These are phyloP conservation scores for Aspergillus pseudotamarii DNA, from an alignment of 2,329 filamentous ascomycete species.

Conservation along the genomic window DNA sequence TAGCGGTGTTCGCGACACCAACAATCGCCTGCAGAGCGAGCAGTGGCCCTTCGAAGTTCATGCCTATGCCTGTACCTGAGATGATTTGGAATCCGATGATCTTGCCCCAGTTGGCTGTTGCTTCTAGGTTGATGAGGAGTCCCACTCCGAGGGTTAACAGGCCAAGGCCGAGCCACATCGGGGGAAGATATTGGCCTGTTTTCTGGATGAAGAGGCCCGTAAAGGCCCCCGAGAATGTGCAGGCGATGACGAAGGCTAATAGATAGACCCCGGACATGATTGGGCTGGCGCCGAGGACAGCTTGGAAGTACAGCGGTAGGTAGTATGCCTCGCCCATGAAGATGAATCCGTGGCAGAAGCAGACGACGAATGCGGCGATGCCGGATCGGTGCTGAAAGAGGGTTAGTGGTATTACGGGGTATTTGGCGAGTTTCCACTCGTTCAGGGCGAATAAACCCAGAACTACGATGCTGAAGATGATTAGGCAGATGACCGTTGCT, in stretches of 20 bases:
- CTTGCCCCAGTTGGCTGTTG: constrained; percentile 28
- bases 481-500: constrained; percentile 72
- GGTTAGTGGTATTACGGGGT: constrained; percentile 75
- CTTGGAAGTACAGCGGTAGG: constrained; percentile 83
- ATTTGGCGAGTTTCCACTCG: constrained; percentile 73
- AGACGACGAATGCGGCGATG: constrained; percentile 64
- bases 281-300: constrained; percentile 68
- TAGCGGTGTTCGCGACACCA: constrained; percentile 47
- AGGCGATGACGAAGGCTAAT: constrained; percentile 67
- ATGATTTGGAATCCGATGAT: constrained; percentile 51
- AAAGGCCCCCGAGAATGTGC: constrained; percentile 64
- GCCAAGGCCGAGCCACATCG: constrained; percentile 62
- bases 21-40: constrained; percentile 56
- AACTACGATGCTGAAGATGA: constrained; percentile 70
- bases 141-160: constrained; percentile 68
- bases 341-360: constrained; percentile 73
- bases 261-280: constrained; percentile 75
- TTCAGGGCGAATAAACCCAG: constrained; percentile 69
- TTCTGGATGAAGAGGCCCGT: constrained; percentile 73
- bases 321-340: constrained; percentile 81
- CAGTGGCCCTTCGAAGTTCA: constrained; percentile 55
- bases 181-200: constrained; percentile 66
- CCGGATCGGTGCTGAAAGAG: constrained; percentile 71
- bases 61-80: constrained; percentile 50
- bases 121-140: constrained; percentile 60